Percentiles rank a stretch among this genome's conserved stretches.
Conservation (phyloP, 106 monocot species). For the Acorus calamus region DNA sequence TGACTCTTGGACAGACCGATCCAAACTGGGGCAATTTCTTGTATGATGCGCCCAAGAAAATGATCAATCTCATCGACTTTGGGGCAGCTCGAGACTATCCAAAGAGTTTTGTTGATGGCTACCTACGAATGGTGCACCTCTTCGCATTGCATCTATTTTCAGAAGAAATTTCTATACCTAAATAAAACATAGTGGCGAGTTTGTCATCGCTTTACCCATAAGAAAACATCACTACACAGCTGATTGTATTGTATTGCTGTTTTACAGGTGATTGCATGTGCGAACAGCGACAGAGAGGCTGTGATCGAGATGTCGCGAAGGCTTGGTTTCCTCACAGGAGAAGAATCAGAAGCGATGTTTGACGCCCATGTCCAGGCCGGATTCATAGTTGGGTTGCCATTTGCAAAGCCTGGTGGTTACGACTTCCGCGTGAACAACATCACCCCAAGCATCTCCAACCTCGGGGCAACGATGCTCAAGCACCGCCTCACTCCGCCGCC, state of each 20-base stretch:
- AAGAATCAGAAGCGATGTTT: conserved; percentile 82
- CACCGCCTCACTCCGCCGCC: conserved; percentile 88
- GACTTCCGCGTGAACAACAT: conserved; percentile 77
- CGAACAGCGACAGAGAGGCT: conserved; percentile 55
- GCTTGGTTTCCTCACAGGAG: conserved; percentile 83
- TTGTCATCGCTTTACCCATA: no score
- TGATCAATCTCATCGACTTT: conserved; percentile 95
- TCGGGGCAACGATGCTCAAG: conserved; percentile 81
- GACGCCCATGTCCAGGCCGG: conserved; percentile 90
- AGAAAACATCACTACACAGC: no score
- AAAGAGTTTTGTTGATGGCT: conserved; percentile 78
- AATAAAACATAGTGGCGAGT: background rate
- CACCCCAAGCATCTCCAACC: conserved; percentile 49
- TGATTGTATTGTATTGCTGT: no score
- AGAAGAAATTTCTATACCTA: background rate
- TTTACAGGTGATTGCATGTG: conserved; percentile 74
- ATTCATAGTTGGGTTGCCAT: conserved; percentile 83
- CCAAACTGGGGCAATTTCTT: conserved; percentile 99
- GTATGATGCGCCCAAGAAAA: conserved; percentile 48
- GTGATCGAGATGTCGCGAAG: conserved; percentile 80
- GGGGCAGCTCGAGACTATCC: conserved; percentile 84
- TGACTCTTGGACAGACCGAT: conserved; percentile 62
- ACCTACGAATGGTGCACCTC: conserved; percentile 73
- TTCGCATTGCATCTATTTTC: background rate
- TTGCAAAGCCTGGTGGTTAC: conserved; percentile 46